Base-by-base conservation (phyloP, 2,329 filamentous ascomycete species). In the Ceratocystis colombiana region DNA sequence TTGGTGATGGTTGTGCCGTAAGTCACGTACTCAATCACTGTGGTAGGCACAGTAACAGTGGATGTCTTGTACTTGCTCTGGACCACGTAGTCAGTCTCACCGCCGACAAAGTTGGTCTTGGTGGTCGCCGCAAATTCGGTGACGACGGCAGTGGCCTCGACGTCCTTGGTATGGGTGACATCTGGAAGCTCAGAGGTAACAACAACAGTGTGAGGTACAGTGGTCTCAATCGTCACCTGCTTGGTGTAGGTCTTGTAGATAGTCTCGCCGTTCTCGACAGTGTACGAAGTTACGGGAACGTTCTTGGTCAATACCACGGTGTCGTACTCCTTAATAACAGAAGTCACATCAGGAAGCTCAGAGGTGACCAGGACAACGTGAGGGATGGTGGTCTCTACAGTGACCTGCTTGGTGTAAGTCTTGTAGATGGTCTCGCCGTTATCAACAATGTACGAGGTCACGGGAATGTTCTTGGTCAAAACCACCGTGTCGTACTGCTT, bases 341-440 rank as follows among this genome's bases (percentile, higher is more conserved):
- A 28, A 37, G 61, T 64, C 7, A 64, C 46, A n/a, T 53, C 28
- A 4, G 64, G 64, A n/a, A 10, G 46, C 25, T 59, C 64, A 28
- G 57, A 25, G 25, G 66, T 67, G n/a, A 64, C 30, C 10, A 67
- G 2, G 6, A 48, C 44, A 8, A 44, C 61, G 41, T 64, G 61
- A 5, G 66, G 50, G 25, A 64, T 15, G 15, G 62, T 61, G 1
- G 46, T 12, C n/a, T 53, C 64, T 4, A 37, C 30, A 41, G 61
- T 67, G 1, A 64, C 17, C 17, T 59, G 48, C 7, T 63, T 22
- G 10, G 53, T 62, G 17, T 33, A 64, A 17, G 66, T 67, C 57
- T 57, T 64, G 44, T 55, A 61, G 33, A 67, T 44, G 8, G 66
- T 67, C 62, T 66, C 50, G 8, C 61, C 65, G 25, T 67, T 64